Percentiles rank a stretch among this genome's conserved stretches.
phyloP scores from a whole-genome alignment of 345 rosid genomes.

The Eucalyptus pauciflora region DNA sequence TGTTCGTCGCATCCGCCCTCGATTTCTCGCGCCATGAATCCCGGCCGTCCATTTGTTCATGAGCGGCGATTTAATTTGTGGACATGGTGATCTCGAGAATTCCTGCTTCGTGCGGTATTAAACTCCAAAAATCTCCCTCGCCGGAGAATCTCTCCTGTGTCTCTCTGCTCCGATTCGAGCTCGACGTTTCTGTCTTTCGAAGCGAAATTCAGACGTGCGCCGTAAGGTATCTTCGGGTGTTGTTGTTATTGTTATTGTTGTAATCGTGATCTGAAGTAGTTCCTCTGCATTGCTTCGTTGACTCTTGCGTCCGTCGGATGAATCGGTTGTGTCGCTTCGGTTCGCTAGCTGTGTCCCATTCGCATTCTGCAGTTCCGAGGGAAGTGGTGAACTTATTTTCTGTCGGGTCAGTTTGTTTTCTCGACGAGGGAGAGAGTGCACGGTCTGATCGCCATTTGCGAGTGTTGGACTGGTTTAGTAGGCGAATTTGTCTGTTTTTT shows the following conservation, averaged over 20 bases:
- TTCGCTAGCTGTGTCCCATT: background rate
- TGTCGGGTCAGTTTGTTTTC: background rate
- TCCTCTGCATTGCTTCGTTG: background rate
- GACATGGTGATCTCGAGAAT: background rate
- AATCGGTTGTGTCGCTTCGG: background rate
- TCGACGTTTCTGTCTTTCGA: background rate
- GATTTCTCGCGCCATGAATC: background rate
- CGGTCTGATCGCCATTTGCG: background rate
- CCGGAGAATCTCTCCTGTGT: background rate
- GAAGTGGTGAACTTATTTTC: background rate
- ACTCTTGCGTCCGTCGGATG: background rate
- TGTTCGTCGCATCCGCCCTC: background rate
- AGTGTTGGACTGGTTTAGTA: background rate
- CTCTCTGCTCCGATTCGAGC: background rate
- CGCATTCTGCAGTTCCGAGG: background rate
- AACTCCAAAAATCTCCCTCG: background rate
- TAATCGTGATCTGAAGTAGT: background rate
- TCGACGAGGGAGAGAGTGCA: background rate
- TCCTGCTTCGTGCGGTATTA: background rate
- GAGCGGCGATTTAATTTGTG: background rate
- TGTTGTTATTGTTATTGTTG: background rate
- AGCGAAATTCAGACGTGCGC: background rate
- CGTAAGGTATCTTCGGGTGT: background rate
- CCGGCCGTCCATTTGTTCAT: background rate
- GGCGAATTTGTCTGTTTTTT: background rate